Conservation (phyloP, 371 early-diverging fungal species). For the Funneliformis caledonium region DNA sequence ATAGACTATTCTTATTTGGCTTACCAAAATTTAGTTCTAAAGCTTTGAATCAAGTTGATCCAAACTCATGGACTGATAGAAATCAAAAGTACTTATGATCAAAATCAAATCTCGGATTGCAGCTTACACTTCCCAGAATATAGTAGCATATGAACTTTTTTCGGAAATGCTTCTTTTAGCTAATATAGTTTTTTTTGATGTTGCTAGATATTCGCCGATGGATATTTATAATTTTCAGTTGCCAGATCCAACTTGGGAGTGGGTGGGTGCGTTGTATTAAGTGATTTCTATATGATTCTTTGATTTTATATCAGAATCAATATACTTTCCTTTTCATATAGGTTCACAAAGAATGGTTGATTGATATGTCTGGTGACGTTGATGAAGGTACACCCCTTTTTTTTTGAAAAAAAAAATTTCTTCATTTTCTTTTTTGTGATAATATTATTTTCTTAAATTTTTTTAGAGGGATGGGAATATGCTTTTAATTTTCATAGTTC, state of each 20-base stretch:
- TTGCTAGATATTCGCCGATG: conserved; percentile 56
- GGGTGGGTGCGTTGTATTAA: conserved; percentile 57
- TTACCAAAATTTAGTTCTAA: conserved; percentile 60
- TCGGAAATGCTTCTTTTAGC: neutral
- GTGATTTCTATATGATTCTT: neutral
- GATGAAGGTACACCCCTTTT: conserved; percentile 58
- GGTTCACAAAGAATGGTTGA: conserved; percentile 61
- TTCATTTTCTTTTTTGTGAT: neutral
- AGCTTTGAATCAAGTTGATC: conserved; percentile 65
- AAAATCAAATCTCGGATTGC: neutral
- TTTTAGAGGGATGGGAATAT: conserved; percentile 57
- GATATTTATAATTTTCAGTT: conserved; percentile 56
- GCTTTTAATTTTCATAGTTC: conserved; percentile 55
- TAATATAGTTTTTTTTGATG: conserved; percentile 9
- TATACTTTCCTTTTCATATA: neutral
- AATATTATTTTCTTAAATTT: neutral
- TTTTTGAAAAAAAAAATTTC: conserved; percentile 3
- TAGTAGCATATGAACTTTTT: neutral
- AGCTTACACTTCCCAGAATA: no score
- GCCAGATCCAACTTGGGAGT: conserved; percentile 71
- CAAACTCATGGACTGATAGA: conserved; percentile 65
- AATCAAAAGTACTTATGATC: conserved; percentile 48
- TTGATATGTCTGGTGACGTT: conserved; percentile 72
- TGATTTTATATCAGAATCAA: neutral
- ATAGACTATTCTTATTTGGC: conserved; percentile 59